phyloP scores from a whole-genome alignment of 148 eudicot genomes.

The Diospyros kaki region DNA sequence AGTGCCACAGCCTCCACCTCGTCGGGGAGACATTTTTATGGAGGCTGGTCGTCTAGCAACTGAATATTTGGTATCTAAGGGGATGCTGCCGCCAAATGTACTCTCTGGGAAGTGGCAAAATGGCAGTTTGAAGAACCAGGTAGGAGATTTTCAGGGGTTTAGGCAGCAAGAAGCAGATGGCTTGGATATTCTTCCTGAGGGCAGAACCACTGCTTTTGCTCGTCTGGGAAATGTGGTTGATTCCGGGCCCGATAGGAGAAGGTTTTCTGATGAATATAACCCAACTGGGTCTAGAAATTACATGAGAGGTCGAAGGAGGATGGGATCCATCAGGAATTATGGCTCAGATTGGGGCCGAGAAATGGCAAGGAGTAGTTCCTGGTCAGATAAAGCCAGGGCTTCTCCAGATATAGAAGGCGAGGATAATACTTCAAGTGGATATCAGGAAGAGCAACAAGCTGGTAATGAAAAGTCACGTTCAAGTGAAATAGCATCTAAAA shows the following conservation, averaged over 20 bases:
- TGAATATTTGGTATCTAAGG: constrained; percentile 76
- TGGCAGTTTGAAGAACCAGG: constrained; percentile 41
- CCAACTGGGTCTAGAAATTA: constrained; percentile 23
- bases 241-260: constrained; percentile 37
- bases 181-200: constrained; percentile 20
- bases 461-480: constrained; percentile 30
- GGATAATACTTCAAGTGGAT: constrained; percentile 20
- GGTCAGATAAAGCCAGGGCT: constrained; percentile 37
- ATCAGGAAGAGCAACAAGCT: constrained; percentile 24
- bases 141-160: constrained; percentile 33
- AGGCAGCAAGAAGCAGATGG: constrained; percentile 37
- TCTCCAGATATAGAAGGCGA: constrained; percentile 29
- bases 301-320: constrained; percentile 50
- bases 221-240: constrained; percentile 35
- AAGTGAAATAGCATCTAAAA: constrained; percentile 30
- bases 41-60: constrained; percentile 94
- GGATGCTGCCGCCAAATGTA: constrained; percentile 63
- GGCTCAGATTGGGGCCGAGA: constrained; percentile 47
- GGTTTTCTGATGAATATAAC: constrained; percentile 36
- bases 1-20: constrained; percentile 34
- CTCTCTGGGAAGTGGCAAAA: constrained; percentile 53
- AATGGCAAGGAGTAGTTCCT: constrained; percentile 46
- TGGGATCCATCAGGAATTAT: constrained; percentile 38
- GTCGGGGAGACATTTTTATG: constrained; percentile 55
- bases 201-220: constrained; percentile 31